Percentiles rank a stretch among this genome's conserved stretches.
Evolutionary conservation across 2,329 filamentous ascomycete genomes (phyloP).

Genomic region (Aspergillus caelatus): DNA sequence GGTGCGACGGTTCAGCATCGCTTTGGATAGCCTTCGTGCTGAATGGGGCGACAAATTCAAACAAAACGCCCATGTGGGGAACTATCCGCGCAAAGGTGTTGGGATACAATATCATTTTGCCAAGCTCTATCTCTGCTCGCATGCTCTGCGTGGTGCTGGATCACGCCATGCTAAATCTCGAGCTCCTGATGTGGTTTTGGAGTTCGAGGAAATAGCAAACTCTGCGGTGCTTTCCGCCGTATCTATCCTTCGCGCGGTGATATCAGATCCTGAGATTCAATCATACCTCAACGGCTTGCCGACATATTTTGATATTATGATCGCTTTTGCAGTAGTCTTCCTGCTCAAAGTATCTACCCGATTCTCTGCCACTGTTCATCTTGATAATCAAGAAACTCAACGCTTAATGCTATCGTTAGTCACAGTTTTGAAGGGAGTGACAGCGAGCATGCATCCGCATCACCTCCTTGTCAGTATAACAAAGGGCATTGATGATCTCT

Average conservation of each 20-base stretch:
- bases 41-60: constrained; percentile 24
- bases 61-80: constrained; percentile 43
- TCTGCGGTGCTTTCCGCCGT: constrained; percentile 39
- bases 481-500: background rate
- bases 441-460: background rate
- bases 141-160: constrained; percentile 43
- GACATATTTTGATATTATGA: constrained; percentile 44
- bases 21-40: constrained; percentile 25
- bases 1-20: constrained; percentile 22
- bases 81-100: constrained; percentile 51
- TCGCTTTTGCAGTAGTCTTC: constrained; percentile 44
- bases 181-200: constrained; percentile 26
- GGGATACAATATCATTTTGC: constrained; percentile 51
- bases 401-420: background rate
- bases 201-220: constrained; percentile 41
- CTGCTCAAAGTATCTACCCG: constrained; percentile 42
- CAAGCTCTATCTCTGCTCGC: constrained; percentile 50
- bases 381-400: background rate
- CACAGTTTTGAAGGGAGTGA: background rate
- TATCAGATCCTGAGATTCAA: constrained; percentile 39
- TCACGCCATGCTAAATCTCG: constrained; percentile 3
- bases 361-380: constrained; percentile 3
- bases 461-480: constrained; percentile 3
- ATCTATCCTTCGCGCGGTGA: constrained; percentile 37
- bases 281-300: constrained; percentile 39